Evolutionary conservation across 2,329 filamentous ascomycete genomes (phyloP).

Genomic region (Camptophora hylomeconis): DNA sequence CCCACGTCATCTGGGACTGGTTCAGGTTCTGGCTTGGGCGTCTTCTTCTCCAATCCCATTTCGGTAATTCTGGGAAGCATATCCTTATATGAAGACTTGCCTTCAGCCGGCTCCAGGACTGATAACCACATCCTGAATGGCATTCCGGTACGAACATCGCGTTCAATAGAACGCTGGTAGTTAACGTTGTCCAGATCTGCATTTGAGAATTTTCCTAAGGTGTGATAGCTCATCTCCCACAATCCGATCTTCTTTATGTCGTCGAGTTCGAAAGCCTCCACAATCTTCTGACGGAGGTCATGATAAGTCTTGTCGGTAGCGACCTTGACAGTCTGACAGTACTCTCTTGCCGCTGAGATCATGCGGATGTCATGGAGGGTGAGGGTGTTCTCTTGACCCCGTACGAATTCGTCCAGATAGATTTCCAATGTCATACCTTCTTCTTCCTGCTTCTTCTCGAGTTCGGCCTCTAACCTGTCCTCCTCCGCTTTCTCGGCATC

Average conservation of each 20-base stretch:
- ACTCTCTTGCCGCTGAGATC: too few relatives aligned
- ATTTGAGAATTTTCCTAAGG: constrained; percentile 8
- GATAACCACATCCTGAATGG: constrained; percentile 15
- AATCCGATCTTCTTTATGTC: constrained; percentile 9
- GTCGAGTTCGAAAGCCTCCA: constrained; percentile 7
- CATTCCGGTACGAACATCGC: constrained; percentile 1
- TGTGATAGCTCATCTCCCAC: constrained; percentile 11
- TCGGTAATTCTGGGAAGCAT: too few relatives aligned
- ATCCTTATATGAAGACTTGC: too few relatives aligned
- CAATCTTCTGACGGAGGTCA: constrained; percentile 10
- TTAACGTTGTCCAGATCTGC: constrained; percentile 7
- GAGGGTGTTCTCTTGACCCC: constrained; percentile 25
- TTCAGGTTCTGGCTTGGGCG: too few relatives aligned
- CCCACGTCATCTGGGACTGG: too few relatives aligned
- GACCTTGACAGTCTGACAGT: too few relatives aligned
- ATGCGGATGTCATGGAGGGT: constrained; percentile 30
- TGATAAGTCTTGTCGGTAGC: constrained; percentile 11
- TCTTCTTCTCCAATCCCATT: too few relatives aligned
- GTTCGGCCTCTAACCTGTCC: constrained; percentile 11
- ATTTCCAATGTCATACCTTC: constrained; percentile 26
- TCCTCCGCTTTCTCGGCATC: constrained; percentile 15
- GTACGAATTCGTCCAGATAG: constrained; percentile 24
- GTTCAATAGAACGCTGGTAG: constrained; percentile 4
- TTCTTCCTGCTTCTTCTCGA: constrained; percentile 8
- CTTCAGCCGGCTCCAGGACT: constrained; percentile 12